phyloP scores from a whole-genome alignment of 371 early-diverging fungal genomes.

The Modicella reniformis region DNA sequence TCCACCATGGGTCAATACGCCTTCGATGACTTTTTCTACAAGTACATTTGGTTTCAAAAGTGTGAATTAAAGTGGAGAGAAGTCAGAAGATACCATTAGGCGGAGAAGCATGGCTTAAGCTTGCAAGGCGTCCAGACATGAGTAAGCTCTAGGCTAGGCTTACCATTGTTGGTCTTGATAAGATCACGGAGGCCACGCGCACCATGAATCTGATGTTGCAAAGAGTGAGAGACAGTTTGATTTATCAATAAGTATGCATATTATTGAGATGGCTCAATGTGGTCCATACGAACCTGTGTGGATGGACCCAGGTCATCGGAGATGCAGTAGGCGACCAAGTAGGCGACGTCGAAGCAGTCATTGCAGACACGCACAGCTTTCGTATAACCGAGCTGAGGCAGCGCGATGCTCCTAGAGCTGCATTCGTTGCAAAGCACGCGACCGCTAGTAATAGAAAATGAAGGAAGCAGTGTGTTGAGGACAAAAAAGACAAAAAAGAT shows the following conservation, averaged over 20 bases:
- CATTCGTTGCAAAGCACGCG: constrained; percentile 73
- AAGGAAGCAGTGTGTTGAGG: too few species aligned
- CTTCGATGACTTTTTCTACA: constrained; percentile 63
- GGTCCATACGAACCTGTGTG: constrained; percentile 59
- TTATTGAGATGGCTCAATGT: neutral
- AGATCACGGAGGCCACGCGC: constrained; percentile 70
- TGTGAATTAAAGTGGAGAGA: neutral
- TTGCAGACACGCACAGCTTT: constrained; percentile 71
- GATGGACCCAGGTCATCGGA: constrained; percentile 70
- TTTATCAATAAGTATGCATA: neutral
- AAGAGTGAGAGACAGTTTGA: neutral
- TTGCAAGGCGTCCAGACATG: too few species aligned
- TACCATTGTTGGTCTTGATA: constrained; percentile 65
- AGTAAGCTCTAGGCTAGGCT: neutral
- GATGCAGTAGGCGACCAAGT: constrained; percentile 69
- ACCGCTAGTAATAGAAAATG: constrained; percentile 58
- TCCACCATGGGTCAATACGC: constrained; percentile 67
- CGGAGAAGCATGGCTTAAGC: too few species aligned
- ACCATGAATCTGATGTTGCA: constrained; percentile 64
- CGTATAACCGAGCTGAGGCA: constrained; percentile 71
- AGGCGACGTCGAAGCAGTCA: constrained; percentile 71
- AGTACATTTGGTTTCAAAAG: too few species aligned
- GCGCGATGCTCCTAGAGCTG: constrained; percentile 63
- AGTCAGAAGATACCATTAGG: neutral
- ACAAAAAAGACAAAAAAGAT: too few species aligned